A percentile compares a stretch with the other conserved stretches of the same genome.
phyloP scores from a whole-genome alignment of 2,329 filamentous ascomycete species.

The Paecilomyces sp. region DNA sequence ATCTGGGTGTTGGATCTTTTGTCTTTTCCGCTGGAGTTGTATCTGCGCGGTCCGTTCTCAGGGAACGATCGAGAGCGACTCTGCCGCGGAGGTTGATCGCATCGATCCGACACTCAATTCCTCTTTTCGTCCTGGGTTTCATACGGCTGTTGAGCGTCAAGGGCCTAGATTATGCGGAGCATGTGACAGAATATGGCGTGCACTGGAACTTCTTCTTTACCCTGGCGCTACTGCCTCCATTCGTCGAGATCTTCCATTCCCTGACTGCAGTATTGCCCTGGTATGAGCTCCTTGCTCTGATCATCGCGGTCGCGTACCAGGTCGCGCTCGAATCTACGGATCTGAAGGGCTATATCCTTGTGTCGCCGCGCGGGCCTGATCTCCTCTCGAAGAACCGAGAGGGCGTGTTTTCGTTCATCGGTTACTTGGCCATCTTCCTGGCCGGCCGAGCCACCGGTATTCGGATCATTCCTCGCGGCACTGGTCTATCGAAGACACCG shows the following conservation, averaged over 20 bases:
- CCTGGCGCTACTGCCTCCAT: slow-evolving; percentile 77
- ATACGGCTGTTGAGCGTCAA: slow-evolving; percentile 84
- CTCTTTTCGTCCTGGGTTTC: slow-evolving; percentile 71
- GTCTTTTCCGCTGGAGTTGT: slow-evolving; percentile 91
- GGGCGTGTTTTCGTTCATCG: slow-evolving; percentile 88
- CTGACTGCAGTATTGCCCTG: slow-evolving; percentile 64
- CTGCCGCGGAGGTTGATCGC: slow-evolving; percentile 53
- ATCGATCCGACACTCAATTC: slow-evolving; percentile 73
- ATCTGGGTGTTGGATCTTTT: slow-evolving; percentile 93
- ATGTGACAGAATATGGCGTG: slow-evolving; percentile 94
- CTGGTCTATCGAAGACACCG: slow-evolving; percentile 36
- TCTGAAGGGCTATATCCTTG: slow-evolving; percentile 77
- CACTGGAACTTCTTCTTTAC: slow-evolving; percentile 99
- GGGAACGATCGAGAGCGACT: slow-evolving; percentile 47
- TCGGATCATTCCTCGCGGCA: slow-evolving; percentile 62
- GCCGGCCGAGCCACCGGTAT: slow-evolving; percentile 79
- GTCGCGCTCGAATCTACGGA: slow-evolving; percentile 64
- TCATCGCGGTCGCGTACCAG: slow-evolving; percentile 66
- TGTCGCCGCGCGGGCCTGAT: slow-evolving; percentile 65
- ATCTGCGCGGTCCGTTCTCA: slow-evolving; percentile 74
- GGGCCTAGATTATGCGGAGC: slow-evolving; percentile 88
- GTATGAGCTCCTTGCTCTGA: slow-evolving; percentile 66
- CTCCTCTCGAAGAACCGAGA: slow-evolving; percentile 87
- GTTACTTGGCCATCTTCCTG: slow-evolving; percentile 92
- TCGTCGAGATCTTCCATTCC: slow-evolving; percentile 75